Conservation (phyloP, 257 asterid genomes). For the Solanum virginianum region DNA sequence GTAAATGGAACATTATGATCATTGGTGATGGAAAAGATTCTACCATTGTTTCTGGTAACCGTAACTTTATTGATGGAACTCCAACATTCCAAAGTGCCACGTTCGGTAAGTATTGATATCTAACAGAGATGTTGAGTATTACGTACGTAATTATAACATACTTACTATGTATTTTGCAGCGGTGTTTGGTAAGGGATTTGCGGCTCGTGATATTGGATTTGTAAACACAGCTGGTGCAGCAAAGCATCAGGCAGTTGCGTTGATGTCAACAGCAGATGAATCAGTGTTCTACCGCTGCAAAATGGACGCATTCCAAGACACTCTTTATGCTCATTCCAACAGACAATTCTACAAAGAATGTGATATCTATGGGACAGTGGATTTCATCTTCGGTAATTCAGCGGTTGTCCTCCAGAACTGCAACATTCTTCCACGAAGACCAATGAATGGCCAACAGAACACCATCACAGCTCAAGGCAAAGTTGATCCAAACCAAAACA, state of each 20-base stretch:
- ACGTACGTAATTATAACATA: too few relatives aligned
- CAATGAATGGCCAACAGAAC: slow-evolving; percentile 30
- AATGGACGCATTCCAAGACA: slow-evolving; percentile 35
- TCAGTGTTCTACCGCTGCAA: slow-evolving; percentile 32
- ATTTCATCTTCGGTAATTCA: slow-evolving; percentile 47
- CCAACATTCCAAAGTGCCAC: slow-evolving; percentile 38
- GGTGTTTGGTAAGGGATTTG: slow-evolving; percentile 43
- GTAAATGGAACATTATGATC: slow-evolving; percentile 39
- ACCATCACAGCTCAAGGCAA: slow-evolving; percentile 41
- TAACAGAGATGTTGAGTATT: background rate
- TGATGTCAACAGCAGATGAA: slow-evolving; percentile 29
- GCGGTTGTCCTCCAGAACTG: slow-evolving; percentile 42
- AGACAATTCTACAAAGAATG: slow-evolving; percentile 48
- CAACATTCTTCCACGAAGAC: slow-evolving; percentile 24
- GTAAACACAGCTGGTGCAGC: slow-evolving; percentile 28
- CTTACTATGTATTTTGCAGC: background rate
- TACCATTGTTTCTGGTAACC: slow-evolving; percentile 26
- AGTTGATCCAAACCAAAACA: slow-evolving; percentile 39
- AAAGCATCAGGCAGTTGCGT: slow-evolving; percentile 43
- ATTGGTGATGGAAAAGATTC: slow-evolving; percentile 36
- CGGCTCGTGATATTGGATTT: slow-evolving; percentile 53
- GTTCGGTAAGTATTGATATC: slow-evolving; percentile 20
- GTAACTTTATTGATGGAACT: slow-evolving; percentile 33
- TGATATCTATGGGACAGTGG: slow-evolving; percentile 34
- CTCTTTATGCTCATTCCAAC: slow-evolving; percentile 33